Base-by-base conservation (phyloP, 495 filamentous ascomycete species). In the Corynascus novoguineensis region DNA sequence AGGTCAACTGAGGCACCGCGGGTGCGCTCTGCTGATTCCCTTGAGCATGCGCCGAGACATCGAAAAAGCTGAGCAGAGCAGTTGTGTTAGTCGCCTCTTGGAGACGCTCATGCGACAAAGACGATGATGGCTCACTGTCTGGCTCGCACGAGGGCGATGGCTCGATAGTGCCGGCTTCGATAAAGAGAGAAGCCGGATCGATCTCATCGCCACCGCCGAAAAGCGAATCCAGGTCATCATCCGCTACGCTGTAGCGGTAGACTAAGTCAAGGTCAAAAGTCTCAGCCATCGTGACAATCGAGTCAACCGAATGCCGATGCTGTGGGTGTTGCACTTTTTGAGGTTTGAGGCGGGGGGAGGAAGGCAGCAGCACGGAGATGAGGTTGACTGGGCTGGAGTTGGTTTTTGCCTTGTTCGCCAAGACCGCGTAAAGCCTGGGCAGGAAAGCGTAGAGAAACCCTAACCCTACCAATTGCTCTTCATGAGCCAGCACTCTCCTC, bases 101-200 rank as follows among this genome's bases (percentile, higher is more conserved):
- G 4, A 42, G 25, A 44, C 40, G 48, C 5, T 52, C 21, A 21
- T 37, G 47, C 25, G 59, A 32, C 34, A 41, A 41, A 57, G 48
- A 32, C 31, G 51, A 51, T 37, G 52, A 22, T 57, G 53, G 48
- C 53, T 62, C 52, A 55, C 32, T 40, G 19, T 55, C 25, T 27
- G 37, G 49, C 37, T 53, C 25, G 3, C 14, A 11, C 17, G n/a
- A n/a, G n/a, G 9, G 41, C 10, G 45, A 29, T 14, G 49, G 21
- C 25, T 54, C 60, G 19, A 57, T 25, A 14, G 44, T 49, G 19
- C 25, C 55, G 44, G 22, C 60, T 56, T 60, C 62, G 14, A 41
- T 57, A 60, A 64, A 66, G 54, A 65, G 63, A 27, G 61, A 64
- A 59, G 53, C 22, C 40, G 41, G 47, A 25, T 63, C 61, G 5